Conservation (phyloP, 148 eudicot species). For the Polygonum maritimum region DNA sequence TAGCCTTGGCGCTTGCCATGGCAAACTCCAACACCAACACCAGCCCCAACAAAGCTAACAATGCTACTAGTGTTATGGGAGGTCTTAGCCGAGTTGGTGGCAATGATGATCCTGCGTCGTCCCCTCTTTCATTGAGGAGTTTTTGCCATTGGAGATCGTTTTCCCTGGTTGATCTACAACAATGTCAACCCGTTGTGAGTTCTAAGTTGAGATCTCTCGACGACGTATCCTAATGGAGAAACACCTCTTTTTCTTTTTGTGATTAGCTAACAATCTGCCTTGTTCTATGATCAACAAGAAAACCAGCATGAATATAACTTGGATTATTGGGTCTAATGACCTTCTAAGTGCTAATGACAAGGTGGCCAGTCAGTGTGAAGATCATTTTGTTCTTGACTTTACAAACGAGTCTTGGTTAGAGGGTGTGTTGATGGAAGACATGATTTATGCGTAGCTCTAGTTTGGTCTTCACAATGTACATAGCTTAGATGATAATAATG, state of each 20-base stretch:
- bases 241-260: neutral
- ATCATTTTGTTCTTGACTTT: neutral
- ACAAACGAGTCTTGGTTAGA: neutral
- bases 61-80: neutral
- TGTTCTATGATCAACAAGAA: neutral
- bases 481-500: neutral
- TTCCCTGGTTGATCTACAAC: conserved; percentile 56
- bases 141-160: conserved; percentile 43
- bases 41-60: neutral
- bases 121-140: conserved; percentile 12
- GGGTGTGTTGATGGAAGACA: neutral
- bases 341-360: neutral
- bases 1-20: conserved; percentile 45
- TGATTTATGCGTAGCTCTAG: neutral
- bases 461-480: conserved; percentile 1
- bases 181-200: conserved; percentile 14
- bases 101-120: neutral
- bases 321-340: neutral
- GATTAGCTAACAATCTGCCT: conserved; percentile 1
- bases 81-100: conserved; percentile 1
- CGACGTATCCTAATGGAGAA: neutral
- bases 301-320: neutral
- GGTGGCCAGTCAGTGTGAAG: neutral
- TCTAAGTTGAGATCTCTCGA: neutral
- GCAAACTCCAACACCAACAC: conserved; percentile 12